These are phyloP conservation scores for Bothriochloa decipiens DNA, from an alignment of 176 grass and related monocot genomes.

Conservation along the genomic window DNA sequence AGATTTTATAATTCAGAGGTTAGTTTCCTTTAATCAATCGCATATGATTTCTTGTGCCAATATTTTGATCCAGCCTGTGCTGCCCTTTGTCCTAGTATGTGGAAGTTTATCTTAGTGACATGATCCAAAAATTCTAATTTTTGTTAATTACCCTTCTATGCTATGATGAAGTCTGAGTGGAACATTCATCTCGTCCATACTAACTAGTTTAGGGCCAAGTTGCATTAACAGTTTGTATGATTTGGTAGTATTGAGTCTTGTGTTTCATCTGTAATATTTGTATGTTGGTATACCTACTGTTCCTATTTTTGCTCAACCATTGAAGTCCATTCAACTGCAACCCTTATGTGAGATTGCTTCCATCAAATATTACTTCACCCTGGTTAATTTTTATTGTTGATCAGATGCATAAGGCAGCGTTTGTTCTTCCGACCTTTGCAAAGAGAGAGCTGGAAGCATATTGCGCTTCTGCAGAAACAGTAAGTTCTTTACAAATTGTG, in stretches of 20 bases:
- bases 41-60: slow-evolving; percentile 1
- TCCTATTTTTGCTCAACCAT: background rate
- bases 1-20: slow-evolving; percentile 98
- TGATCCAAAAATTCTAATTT: slow-evolving; percentile 14
- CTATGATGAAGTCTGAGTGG: background rate
- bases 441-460: slow-evolving; percentile 64
- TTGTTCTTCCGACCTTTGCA: slow-evolving; percentile 74
- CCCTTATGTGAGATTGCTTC: background rate
- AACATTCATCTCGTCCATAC: background rate
- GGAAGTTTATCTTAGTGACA: background rate
- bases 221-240: background rate
- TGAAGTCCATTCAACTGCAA: background rate
- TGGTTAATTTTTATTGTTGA: slow-evolving; percentile 36
- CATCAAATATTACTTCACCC: background rate
- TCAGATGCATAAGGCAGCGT: slow-evolving; percentile 90
- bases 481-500: slow-evolving; percentile 15
- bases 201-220: background rate
- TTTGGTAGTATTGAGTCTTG: background rate
- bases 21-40: slow-evolving; percentile 22
- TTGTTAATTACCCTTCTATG: slow-evolving; percentile 26
- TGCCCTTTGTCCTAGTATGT: slow-evolving; percentile 12
- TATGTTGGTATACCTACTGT: background rate
- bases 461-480: slow-evolving; percentile 36
- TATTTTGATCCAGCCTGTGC: background rate
- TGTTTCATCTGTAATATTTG: background rate